phyloP scores from a whole-genome alignment of 768 basidiomycete genomes.

The Boletus rubescentipes region DNA sequence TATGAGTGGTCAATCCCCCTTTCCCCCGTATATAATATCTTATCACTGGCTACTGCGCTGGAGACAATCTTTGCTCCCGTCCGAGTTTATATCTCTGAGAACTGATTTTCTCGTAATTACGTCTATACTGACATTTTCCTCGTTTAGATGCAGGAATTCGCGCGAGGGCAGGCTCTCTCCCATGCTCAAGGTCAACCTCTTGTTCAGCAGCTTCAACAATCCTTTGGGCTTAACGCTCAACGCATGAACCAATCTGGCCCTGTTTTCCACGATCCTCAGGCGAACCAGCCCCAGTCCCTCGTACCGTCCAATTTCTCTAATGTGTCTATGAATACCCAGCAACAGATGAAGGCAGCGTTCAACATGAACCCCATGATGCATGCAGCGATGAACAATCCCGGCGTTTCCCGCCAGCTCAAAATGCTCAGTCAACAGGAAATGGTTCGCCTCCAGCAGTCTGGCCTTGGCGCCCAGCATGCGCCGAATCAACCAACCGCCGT shows the following conservation, averaged over 20 bases:
- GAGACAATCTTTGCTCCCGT: conserved; percentile 1
- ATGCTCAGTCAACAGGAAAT: conserved; percentile 45
- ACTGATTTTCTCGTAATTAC: conserved; percentile 13
- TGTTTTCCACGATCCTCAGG: conserved; percentile 39
- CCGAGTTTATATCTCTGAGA: conserved; percentile 6
- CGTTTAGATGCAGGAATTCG: conserved; percentile 45
- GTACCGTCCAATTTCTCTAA: conserved; percentile 40
- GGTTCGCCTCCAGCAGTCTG: conserved; percentile 33
- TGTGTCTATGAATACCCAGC: conserved; percentile 37
- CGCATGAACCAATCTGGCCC: conserved; percentile 38
- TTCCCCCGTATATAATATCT: conserved; percentile 14
- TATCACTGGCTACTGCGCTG: conserved; percentile 8
- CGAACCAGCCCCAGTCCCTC: conserved; percentile 28
- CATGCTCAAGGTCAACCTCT: conserved; percentile 40
- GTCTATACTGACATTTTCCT: conserved; percentile 24
- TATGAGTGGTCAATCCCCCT: conserved; percentile 20
- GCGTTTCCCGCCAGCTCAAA: conserved; percentile 39
- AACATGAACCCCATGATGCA: conserved; percentile 40
- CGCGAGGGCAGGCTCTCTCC: conserved; percentile 41
- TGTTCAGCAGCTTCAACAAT: conserved; percentile 44
- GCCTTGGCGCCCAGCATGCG: conserved; percentile 32
- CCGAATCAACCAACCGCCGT: conserved; percentile 39
- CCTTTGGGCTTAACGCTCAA: conserved; percentile 37
- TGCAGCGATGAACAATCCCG: conserved; percentile 29
- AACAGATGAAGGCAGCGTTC: conserved; percentile 31